phyloP scores from a whole-genome alignment of 2,329 filamentous ascomycete genomes.

The Fusarium sp. region DNA sequence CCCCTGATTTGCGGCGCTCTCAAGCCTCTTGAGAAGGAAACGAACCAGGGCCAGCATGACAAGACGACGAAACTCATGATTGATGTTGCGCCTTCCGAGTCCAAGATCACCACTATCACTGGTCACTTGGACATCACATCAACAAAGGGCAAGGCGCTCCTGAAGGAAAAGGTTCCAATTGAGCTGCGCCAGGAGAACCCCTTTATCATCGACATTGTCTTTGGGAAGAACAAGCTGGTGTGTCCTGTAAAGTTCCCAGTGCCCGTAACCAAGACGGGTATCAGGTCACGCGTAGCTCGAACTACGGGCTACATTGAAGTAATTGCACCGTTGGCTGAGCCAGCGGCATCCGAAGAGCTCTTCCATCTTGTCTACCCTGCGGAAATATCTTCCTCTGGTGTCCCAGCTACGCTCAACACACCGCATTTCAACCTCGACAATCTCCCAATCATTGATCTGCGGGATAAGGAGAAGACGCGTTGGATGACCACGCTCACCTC shows the following conservation, averaged over 20 bases:
- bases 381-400: slow-evolving; percentile 37
- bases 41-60: slow-evolving; percentile 34
- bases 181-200: slow-evolving; percentile 54
- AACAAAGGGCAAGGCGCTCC: slow-evolving; percentile 50
- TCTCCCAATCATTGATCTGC: slow-evolving; percentile 57
- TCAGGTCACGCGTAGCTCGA: slow-evolving; percentile 57
- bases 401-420: slow-evolving; percentile 55
- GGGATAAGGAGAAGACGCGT: slow-evolving; percentile 48
- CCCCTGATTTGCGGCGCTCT: slow-evolving; percentile 43
- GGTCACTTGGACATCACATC: slow-evolving; percentile 55
- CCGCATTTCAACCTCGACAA: slow-evolving; percentile 59
- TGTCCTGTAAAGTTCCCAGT: slow-evolving; percentile 55
- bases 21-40: slow-evolving; percentile 34
- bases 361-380: slow-evolving; percentile 54
- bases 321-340: slow-evolving; percentile 50
- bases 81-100: slow-evolving; percentile 47
- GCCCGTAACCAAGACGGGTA: slow-evolving; percentile 52
- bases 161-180: slow-evolving; percentile 54
- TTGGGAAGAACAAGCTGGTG: slow-evolving; percentile 49
- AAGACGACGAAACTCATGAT: slow-evolving; percentile 45
- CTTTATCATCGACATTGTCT: slow-evolving; percentile 56
- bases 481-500: slow-evolving; percentile 57
- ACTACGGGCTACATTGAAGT: slow-evolving; percentile 60
- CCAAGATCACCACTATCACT: slow-evolving; percentile 51
- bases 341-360: slow-evolving; percentile 41